phyloP scores from a whole-genome alignment of 2,329 filamentous ascomycete species.

The Aspergillus quadrilineatus region DNA sequence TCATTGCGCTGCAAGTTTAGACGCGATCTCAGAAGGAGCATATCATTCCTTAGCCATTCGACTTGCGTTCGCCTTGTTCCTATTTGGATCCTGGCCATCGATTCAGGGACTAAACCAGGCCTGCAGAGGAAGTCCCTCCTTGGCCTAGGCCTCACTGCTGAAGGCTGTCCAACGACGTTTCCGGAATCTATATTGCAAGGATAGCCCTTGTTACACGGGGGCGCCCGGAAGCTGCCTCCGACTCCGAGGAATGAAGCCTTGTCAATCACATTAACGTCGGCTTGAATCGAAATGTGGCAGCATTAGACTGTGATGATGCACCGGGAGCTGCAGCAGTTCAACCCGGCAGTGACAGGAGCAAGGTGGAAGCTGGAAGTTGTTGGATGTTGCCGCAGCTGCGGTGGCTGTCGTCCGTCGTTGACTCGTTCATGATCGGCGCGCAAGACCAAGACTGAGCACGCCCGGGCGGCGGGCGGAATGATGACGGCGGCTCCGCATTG shows the following conservation, averaged over 20 bases:
- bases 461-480: not conserved
- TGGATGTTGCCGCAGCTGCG: not conserved
- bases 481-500: constrained; percentile 17
- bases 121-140: not conserved
- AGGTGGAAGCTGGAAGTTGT: not conserved
- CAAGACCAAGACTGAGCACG: not conserved
- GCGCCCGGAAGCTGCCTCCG: constrained; percentile 23
- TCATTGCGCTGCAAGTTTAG: constrained; percentile 2
- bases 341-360: not conserved
- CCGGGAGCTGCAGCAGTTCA: constrained; percentile 9
- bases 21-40: not conserved
- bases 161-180: constrained; percentile 26
- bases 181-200: constrained; percentile 32
- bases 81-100: not conserved
- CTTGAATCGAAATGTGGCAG: constrained; percentile 2
- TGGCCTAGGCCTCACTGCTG: constrained; percentile 2
- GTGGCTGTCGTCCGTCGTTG: not conserved
- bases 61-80: not conserved
- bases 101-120: not conserved
- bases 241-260: constrained; percentile 24
- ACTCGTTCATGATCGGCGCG: constrained; percentile 7
- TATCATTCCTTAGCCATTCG: not conserved
- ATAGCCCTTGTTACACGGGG: constrained; percentile 26
- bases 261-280: constrained; percentile 15
- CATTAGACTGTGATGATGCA: constrained; percentile 8